Evolutionary conservation across 2,329 filamentous ascomycete genomes (phyloP), one percentile per base, ranked within the genome.

Genomic region (Diaporthe eres): DNA sequence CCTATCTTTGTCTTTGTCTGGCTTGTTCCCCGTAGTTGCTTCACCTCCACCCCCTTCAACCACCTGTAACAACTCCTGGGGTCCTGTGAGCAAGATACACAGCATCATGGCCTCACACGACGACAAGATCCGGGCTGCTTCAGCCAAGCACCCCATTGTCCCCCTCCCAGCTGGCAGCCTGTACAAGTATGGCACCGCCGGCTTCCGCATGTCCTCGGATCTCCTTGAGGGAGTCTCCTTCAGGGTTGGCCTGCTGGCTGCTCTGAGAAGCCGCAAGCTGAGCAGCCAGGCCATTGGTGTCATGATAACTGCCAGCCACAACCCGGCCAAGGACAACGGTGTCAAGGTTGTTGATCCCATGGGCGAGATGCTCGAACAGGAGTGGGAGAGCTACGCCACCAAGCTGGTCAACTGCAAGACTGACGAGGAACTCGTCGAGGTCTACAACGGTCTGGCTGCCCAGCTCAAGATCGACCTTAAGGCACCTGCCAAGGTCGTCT

Each of bases 281-380:
- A 93, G 93, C 83, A 94, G 95, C 78, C 94, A 97, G 87, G 94
- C 95, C 80, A 98, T 99, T 82, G 97, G 97, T 82, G 93, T 99
- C 79, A 98, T 98, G 95, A 94, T 98, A 84, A 98, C 95, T 57
- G 95, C 95, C 77, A 97, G 94, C 82, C 95, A 98, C 88, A 98
- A 98, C 86, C 94, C 94, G 25, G 93, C 95, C 47, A 90, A 92
- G 80, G 95, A 98, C 86, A 98, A 98, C 84, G 95, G 95, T 71
- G 94, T 98, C 84, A 98, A 98, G 90, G 92, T 99, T 80, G 95
- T 99, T 78, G 97, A 99, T 85, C 97, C 97, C 17, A 94, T 98
- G 93, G 96, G 97, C 79, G 97, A 98, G 85, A 98, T 98, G 97
- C 90, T 98, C 68, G 95, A 97, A 90, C 93, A 96, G 84, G 94